phyloP scores from a whole-genome alignment of 164 flowering plant species.

The Dillenia suffruticosa region DNA sequence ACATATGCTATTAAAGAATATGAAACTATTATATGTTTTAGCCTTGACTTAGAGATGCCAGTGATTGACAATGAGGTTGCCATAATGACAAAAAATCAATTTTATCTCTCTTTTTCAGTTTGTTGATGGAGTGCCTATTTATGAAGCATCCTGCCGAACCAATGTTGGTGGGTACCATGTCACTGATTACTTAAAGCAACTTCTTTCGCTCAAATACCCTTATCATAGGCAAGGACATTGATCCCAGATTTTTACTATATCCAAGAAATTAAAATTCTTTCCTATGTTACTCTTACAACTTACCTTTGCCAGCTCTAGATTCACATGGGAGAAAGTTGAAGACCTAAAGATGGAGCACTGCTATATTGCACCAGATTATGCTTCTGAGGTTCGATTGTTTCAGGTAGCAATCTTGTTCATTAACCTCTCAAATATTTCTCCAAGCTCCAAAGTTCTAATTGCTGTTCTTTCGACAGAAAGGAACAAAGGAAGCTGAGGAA shows the following conservation, averaged over 20 bases:
- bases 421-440: neutral
- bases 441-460: conserved; percentile 1
- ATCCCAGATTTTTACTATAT: neutral
- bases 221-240: conserved; percentile 65
- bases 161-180: conserved; percentile 95
- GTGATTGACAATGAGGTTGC: too few relatives aligned
- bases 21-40: too few relatives aligned
- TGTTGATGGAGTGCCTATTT: conserved; percentile 82
- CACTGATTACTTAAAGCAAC: conserved; percentile 92
- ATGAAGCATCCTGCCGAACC: conserved; percentile 75
- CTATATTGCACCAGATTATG: conserved; percentile 82
- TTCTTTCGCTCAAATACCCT: conserved; percentile 90
- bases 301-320: conserved; percentile 39
- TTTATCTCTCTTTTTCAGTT: conserved; percentile 36
- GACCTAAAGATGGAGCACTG: conserved; percentile 97
- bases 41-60: too few relatives aligned
- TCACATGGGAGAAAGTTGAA: conserved; percentile 98
- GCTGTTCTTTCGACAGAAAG: conserved; percentile 44
- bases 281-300: conserved; percentile 6
- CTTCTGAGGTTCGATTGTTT: conserved; percentile 63
- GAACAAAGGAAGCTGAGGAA: conserved; percentile 79
- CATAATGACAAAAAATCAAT: too few relatives aligned
- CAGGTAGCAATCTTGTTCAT: conserved; percentile 43
- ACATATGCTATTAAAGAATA: too few relatives aligned
- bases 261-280: neutral